Percentiles rank a stretch among this genome's conserved stretches.
phyloP scores from a whole-genome alignment of 345 rosid genomes.

The Diplotaxis tenuifolia region DNA sequence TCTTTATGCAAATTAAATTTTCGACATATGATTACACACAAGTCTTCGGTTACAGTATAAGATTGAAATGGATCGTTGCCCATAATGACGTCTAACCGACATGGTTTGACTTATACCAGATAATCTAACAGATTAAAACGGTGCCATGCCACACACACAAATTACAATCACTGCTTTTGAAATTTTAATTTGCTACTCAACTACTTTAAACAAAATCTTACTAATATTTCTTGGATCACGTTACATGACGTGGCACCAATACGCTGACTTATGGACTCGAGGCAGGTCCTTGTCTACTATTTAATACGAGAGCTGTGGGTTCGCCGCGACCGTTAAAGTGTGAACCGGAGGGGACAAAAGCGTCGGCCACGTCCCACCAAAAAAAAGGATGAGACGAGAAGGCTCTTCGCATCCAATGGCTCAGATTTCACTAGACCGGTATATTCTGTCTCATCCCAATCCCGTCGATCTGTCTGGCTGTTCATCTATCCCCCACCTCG shows the following conservation, averaged over 20 bases:
- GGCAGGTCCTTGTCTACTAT: background rate
- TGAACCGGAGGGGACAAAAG: conserved; percentile 21
- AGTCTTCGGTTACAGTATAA: background rate
- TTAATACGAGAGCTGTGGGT: conserved; percentile 11
- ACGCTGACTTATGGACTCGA: background rate
- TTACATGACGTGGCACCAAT: conserved; percentile 28
- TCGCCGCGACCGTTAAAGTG: conserved; percentile 14
- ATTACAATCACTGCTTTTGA: background rate
- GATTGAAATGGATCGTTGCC: background rate
- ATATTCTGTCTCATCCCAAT: conserved; percentile 18
- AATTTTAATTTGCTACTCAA: background rate
- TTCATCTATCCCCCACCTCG: conserved; percentile 20
- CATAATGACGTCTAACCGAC: background rate
- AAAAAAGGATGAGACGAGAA: conserved; percentile 18
- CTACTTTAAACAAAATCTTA: background rate
- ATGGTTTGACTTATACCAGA: background rate
- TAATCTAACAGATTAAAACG: background rate
- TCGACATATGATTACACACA: too few relatives aligned
- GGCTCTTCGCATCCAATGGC: conserved; percentile 32
- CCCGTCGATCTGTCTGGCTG: conserved; percentile 28
- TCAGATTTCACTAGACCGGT: background rate
- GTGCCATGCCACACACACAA: background rate
- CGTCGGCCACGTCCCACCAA: conserved; percentile 33
- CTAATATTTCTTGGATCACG: conserved; percentile 29
- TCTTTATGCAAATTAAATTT: too few relatives aligned